Evolutionary conservation across 164 flowering plant species (phyloP).

Genomic region (Aristolochia californica): DNA sequence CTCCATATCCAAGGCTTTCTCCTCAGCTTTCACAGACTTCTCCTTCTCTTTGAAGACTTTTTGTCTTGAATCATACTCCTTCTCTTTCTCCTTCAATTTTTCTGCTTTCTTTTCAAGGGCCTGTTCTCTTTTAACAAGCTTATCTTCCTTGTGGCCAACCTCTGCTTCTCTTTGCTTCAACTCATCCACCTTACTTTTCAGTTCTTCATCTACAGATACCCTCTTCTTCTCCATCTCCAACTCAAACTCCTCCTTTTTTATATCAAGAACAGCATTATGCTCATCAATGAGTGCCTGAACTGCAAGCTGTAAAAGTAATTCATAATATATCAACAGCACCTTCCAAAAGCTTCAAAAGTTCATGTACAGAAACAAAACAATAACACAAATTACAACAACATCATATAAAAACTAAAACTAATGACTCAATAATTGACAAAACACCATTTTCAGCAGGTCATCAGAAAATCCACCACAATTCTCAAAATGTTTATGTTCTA

Average conservation of each 20-base stretch:
- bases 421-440: too few relatives aligned
- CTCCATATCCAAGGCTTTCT: slow-evolving; percentile 40
- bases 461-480: too few relatives aligned
- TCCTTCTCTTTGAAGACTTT: slow-evolving; percentile 61
- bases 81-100: slow-evolving; percentile 69
- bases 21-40: slow-evolving; percentile 42
- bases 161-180: slow-evolving; percentile 44
- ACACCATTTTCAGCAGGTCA: too few relatives aligned
- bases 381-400: background rate
- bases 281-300: slow-evolving; percentile 62
- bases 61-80: slow-evolving; percentile 40
- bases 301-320: slow-evolving; percentile 41
- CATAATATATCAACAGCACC: too few relatives aligned
- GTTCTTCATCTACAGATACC: slow-evolving; percentile 43
- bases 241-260: slow-evolving; percentile 42
- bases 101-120: slow-evolving; percentile 53
- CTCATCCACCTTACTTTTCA: slow-evolving; percentile 26
- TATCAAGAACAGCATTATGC: slow-evolving; percentile 38
- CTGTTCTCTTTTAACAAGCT: slow-evolving; percentile 50
- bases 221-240: slow-evolving; percentile 51
- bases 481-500: too few relatives aligned
- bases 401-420: too few relatives aligned
- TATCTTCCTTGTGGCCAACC: slow-evolving; percentile 51
- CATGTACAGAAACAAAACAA: background rate
- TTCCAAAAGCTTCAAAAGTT: background rate